These are phyloP conservation scores for Lodderomyces oxycetoniae DNA, from an alignment of 1,139 yeast species.

Conservation along the genomic window DNA sequence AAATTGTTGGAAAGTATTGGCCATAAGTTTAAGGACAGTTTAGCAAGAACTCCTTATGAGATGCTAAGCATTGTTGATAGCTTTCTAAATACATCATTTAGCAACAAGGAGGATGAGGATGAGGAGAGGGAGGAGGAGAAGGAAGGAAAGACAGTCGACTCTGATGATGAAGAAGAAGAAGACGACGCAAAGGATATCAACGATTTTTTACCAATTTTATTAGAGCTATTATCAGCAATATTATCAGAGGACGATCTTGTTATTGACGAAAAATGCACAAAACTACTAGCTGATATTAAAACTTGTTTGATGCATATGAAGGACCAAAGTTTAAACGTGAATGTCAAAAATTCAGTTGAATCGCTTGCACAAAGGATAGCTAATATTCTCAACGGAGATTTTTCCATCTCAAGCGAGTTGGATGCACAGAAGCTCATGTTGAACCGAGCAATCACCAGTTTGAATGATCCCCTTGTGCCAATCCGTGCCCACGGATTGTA, in stretches of 20 bases:
- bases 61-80: constrained; percentile 53
- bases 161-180: constrained; percentile 40
- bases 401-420: constrained; percentile 12
- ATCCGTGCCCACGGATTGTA: constrained; percentile 82
- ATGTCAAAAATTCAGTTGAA: constrained; percentile 18
- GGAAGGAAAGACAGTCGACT: constrained; percentile 15
- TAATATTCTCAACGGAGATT: constrained; percentile 24
- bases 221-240: constrained; percentile 54
- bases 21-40: constrained; percentile 52
- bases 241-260: constrained; percentile 39
- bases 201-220: constrained; percentile 30
- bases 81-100: constrained; percentile 26
- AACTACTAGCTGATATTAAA: constrained; percentile 25
- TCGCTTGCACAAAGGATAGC: constrained; percentile 31
- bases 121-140: constrained; percentile 31
- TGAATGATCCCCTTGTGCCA: constrained; percentile 79
- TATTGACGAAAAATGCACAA: constrained; percentile 20
- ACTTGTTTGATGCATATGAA: constrained; percentile 17
- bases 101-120: constrained; percentile 26
- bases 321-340: constrained; percentile 3
- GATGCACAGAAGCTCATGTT: constrained; percentile 23
- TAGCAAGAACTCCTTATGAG: constrained; percentile 60
- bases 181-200: constrained; percentile 13
- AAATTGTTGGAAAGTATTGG: constrained; percentile 61
- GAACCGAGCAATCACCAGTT: constrained; percentile 56